Evolutionary conservation across 202 grass and related monocot genomes (phyloP).

Genomic region (Carex sylvatica): DNA sequence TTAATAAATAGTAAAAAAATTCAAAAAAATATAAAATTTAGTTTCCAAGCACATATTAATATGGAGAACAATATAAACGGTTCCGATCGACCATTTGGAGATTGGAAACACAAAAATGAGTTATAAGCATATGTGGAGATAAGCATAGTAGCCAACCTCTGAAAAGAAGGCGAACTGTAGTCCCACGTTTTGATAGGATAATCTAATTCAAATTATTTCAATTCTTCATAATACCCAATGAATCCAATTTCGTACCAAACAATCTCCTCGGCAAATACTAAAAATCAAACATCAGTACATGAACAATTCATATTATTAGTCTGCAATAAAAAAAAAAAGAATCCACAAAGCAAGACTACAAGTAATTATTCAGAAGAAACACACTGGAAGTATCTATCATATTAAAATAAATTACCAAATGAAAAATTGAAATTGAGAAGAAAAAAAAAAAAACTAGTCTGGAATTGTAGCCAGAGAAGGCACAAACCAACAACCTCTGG

Average conservation of each 20-base stretch:
- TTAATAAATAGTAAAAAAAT: no score
- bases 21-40: no score
- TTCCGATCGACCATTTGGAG: no score
- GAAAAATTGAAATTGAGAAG: no score
- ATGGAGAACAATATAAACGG: no score
- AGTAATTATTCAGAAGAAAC: neutral
- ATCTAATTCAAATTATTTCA: neutral
- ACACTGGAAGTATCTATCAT: neutral
- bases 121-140: no score
- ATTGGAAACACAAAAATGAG: no score
- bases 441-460: neutral
- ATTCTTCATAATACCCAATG: neutral
- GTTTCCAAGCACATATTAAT: no score
- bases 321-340: neutral
- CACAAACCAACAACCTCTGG: slow-evolving; percentile 3
- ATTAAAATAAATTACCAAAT: neutral
- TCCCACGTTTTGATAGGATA: neutral
- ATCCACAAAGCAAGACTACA: neutral
- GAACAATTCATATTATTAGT: neutral
- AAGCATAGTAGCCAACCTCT: no score
- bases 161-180: neutral
- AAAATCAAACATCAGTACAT: neutral
- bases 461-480: neutral
- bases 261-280: neutral
- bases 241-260: no score